Evolutionary conservation across 371 early-diverging fungal genomes (phyloP), one percentile per base, ranked within the genome.

Genomic region (Mortierella sp.): DNA sequence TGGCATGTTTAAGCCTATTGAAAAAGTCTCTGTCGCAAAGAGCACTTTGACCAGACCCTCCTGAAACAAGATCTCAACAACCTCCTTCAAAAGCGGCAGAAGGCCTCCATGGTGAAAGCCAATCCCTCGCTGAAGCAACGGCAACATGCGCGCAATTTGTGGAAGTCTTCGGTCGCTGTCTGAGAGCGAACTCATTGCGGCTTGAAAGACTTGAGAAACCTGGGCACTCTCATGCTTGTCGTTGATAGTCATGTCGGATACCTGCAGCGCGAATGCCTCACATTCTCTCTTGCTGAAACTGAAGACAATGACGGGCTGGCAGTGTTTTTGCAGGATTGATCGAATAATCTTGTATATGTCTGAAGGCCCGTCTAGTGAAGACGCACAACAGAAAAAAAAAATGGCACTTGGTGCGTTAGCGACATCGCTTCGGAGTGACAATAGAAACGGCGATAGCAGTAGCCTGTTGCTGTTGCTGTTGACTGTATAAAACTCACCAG

Each of bases 1-100:
- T 32, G 99, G 99, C 99, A 99, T 99, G 84, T 99, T 99, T 28
- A 99, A 81, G 26, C 99, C 99, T 79, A 99, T 99, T 14, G 99
- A 97, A 83, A 99, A 99, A 0, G 99, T 99, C 80, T 99, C 99
- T 4, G 99, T 99, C 32, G 99, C 99, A 90, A 99, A 99, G 39
- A 99, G 83, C 8, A 99, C 95, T 83, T 99, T 99, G 41, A 99
- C 70, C 49, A 99, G 80, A 23, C 95, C 95, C 84, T 99, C 99
- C 79, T 98, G 99, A 87, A 99, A 99, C 43, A 99, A 85, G 49
- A 99, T 95, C 83, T 99, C 99, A 24, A 99, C 97, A n/a, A 98
- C 95, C 83, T 99, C 99, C 82, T 99, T 99, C 56, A 99, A 85
- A 52, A 99, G 96, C 0, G 99, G 99, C 31, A 99, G 82, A 26